Evolutionary conservation across 306 rosid genomes (phyloP).

Genomic region (Cicer yamashitae): DNA sequence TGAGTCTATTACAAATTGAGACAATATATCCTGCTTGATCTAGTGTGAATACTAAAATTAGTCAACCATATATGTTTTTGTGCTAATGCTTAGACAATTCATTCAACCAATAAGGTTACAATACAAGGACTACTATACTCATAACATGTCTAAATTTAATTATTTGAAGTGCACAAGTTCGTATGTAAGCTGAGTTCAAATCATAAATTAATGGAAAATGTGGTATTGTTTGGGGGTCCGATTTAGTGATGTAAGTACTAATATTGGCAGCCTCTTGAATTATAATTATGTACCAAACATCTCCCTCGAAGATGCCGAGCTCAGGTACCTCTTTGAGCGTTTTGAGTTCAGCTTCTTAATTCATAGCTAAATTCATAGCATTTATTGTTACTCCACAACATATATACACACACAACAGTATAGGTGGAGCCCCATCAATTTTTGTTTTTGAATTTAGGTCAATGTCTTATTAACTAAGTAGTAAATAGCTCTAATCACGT

Average conservation of each 20-base stretch:
- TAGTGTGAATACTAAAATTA: constrained; percentile 17
- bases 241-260: constrained; percentile 16
- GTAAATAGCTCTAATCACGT: neutral
- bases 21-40: neutral
- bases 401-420: neutral
- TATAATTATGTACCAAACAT: constrained; percentile 20
- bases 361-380: neutral
- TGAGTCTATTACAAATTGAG: constrained; percentile 23
- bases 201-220: constrained; percentile 21
- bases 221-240: constrained; percentile 6
- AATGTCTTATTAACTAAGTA: neutral
- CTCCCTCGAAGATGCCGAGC: neutral
- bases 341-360: too few relatives aligned
- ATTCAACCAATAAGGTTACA: neutral
- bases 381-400: neutral
- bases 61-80: neutral
- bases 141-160: neutral
- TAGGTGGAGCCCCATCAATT: neutral
- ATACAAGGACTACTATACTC: neutral
- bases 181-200: constrained; percentile 16
- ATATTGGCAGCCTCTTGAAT: constrained; percentile 3
- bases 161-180: constrained; percentile 3
- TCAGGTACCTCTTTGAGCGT: neutral
- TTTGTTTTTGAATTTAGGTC: neutral
- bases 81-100: neutral